These are phyloP conservation scores for Delitschia confertaspora DNA, from an alignment of 495 filamentous ascomycete species.

Conservation along the genomic window DNA sequence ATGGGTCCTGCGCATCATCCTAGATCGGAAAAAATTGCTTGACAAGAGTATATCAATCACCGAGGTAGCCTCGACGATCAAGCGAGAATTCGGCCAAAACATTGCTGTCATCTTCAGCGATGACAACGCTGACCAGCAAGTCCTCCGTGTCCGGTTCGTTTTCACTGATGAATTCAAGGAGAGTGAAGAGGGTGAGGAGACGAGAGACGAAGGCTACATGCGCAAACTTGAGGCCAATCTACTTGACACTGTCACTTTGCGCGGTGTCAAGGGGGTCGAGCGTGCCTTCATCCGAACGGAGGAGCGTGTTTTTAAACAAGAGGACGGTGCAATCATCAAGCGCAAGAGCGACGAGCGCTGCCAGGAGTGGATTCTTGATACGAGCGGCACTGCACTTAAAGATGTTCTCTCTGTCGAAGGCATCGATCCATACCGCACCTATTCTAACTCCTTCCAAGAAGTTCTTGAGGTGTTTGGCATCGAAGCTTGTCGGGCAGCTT, in stretches of 20 bases:
- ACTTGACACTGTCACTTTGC: conserved; percentile 78
- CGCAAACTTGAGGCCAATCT: conserved; percentile 88
- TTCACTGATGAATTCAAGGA: conserved; percentile 42
- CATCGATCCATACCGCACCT: conserved; percentile 81
- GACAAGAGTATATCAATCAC: conserved; percentile 89
- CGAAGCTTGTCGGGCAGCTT: conserved; percentile 76
- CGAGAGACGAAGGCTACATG: conserved; percentile 75
- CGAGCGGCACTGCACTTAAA: conserved; percentile 74
- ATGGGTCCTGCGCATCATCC: conserved; percentile 90
- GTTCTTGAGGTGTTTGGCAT: conserved; percentile 91
- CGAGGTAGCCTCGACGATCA: conserved; percentile 83
- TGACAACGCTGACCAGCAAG: conserved; percentile 91
- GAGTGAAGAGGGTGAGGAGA: conserved; percentile 66
- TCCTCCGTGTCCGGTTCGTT: conserved; percentile 81
- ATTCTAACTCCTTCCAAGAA: conserved; percentile 91
- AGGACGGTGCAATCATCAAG: conserved; percentile 60
- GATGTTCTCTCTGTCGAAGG: conserved; percentile 78
- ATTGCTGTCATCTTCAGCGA: conserved; percentile 93
- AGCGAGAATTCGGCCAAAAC: conserved; percentile 76
- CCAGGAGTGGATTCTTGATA: conserved; percentile 92
- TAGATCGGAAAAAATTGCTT: conserved; percentile 84
- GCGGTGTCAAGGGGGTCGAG: conserved; percentile 80
- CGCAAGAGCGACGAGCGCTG: conserved; percentile 62
- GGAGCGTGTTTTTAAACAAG: conserved; percentile 48
- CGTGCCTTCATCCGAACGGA: conserved; percentile 87